phyloP scores from a whole-genome alignment of 441 rosid species.

The Pelargonium australe region DNA sequence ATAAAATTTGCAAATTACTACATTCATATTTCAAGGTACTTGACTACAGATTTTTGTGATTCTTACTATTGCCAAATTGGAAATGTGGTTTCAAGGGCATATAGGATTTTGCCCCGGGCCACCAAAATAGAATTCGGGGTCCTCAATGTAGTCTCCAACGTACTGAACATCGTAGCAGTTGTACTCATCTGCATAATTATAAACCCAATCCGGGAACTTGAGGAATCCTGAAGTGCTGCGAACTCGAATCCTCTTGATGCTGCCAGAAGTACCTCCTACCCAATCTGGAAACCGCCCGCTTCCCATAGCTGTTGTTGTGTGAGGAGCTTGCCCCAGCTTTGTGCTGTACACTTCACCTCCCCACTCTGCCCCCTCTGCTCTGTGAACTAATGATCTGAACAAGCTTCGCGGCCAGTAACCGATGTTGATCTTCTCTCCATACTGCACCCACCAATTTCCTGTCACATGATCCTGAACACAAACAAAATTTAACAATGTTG shows the following conservation, averaged over 20 bases:
- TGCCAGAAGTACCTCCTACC: slow-evolving; percentile 30
- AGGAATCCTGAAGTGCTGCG: slow-evolving; percentile 38
- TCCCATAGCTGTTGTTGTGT: slow-evolving; percentile 61
- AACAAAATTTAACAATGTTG: background rate
- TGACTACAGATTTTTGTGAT: background rate
- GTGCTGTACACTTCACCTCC: slow-evolving; percentile 70
- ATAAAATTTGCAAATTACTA: no score
- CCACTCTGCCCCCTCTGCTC: slow-evolving; percentile 53
- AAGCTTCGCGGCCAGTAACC: slow-evolving; percentile 59
- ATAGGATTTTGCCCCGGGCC: slow-evolving; percentile 50
- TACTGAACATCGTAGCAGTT: slow-evolving; percentile 35
- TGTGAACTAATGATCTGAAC: slow-evolving; percentile 27
- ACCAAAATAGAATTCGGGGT: slow-evolving; percentile 64
- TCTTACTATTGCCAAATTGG: slow-evolving; percentile 11
- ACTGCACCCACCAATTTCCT: slow-evolving; percentile 58
- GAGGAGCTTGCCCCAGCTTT: slow-evolving; percentile 39
- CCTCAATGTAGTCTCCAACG: slow-evolving; percentile 32
- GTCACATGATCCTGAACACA: slow-evolving; percentile 41
- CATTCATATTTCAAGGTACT: no score
- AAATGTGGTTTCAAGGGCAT: slow-evolving; percentile 32
- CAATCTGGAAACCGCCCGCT: slow-evolving; percentile 42
- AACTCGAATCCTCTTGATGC: slow-evolving; percentile 38
- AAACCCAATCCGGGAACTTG: slow-evolving; percentile 38
- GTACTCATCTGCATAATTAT: slow-evolving; percentile 34
- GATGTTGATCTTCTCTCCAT: slow-evolving; percentile 33